Conservation (phyloP, 441 rosid species). For the Populus hybrid region DNA sequence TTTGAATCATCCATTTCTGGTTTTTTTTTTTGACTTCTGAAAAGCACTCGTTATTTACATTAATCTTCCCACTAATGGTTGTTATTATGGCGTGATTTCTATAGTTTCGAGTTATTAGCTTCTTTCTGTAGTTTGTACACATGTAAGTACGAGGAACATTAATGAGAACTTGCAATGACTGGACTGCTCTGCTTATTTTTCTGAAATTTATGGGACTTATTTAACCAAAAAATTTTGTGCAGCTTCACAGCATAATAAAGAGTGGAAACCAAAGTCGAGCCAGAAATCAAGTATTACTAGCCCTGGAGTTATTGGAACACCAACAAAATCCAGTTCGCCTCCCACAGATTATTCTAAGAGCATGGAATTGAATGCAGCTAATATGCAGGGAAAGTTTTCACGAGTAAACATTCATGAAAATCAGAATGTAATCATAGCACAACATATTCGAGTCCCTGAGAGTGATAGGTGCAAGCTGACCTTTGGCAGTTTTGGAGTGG, state of each 20-base stretch:
- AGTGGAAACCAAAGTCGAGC: conserved; percentile 88
- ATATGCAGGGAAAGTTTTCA: conserved; percentile 53
- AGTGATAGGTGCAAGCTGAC: conserved; percentile 69
- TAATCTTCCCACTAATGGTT: background rate
- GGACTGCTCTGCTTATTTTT: background rate
- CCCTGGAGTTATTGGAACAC: conserved; percentile 72
- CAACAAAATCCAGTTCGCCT: conserved; percentile 47
- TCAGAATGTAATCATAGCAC: conserved; percentile 82
- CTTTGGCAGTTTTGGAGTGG: conserved; percentile 82
- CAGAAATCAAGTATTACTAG: conserved; percentile 46
- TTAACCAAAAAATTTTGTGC: conserved; percentile 25
- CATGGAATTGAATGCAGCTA: conserved; percentile 41
- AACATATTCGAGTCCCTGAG: conserved; percentile 80
- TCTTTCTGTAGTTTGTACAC: background rate
- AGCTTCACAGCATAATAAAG: conserved; percentile 69
- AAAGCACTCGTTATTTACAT: background rate
- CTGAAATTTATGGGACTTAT: background rate
- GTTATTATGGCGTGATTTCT: background rate
- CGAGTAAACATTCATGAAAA: conserved; percentile 44
- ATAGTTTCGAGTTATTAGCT: background rate
- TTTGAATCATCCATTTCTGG: background rate
- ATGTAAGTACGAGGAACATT: background rate
- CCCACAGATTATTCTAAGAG: conserved; percentile 46
- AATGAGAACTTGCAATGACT: background rate
- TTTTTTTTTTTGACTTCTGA: background rate